Evolutionary conservation across 1,139 yeast species (phyloP), one percentile per base, ranked within the genome.

Genomic region (Blastobotrys indianensis): DNA sequence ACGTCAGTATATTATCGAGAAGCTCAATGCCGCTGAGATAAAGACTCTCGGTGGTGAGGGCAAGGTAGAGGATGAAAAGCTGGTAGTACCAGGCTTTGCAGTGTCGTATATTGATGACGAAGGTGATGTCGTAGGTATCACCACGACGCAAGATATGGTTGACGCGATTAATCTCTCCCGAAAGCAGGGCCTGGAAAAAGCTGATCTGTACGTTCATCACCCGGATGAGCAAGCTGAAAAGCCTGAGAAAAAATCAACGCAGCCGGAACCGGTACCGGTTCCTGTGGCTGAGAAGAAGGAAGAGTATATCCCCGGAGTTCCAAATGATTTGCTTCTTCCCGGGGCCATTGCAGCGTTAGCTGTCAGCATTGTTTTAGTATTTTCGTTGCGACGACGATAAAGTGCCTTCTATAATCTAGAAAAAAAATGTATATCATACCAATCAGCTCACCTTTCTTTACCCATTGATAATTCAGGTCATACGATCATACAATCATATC

Each of bases 91-190:
- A 3, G 66, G 63, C 1, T 83, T 79, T 62, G 88, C 87, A 1
- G 75, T 86, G 42, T 80, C 90, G 51, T 87, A 86, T 57, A 64
- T 81, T 29, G 96, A 87, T 60, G 95, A 87, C 58, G 96, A 87
- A 58, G 85, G 86, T 4, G 96, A 87, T 62, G 67, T 82, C 4
- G 86, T 87, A 20, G 80, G 87, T 1, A 79, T 87, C 37, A 82
- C 94, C 0, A 75, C 86, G 1, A 84, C 82, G 55, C 75, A 74
- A 54, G 95, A 87, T 60, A 72, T 87, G 47, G 56, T 70, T 17
- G 95, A 86, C 52, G 86, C 95, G 60, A 78, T 84, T 25, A 65
- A 68, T 41, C 73, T 83, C 37, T 74, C 82, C 55, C 68, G 68
- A 45, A 67, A 67, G 45, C 64, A 76, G 35, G 70, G 73, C 16